Evolutionary conservation across 192 early-diverging fungal species (phyloP), one percentile per base, ranked within the genome.

Genomic region (Backusella westeae): DNA sequence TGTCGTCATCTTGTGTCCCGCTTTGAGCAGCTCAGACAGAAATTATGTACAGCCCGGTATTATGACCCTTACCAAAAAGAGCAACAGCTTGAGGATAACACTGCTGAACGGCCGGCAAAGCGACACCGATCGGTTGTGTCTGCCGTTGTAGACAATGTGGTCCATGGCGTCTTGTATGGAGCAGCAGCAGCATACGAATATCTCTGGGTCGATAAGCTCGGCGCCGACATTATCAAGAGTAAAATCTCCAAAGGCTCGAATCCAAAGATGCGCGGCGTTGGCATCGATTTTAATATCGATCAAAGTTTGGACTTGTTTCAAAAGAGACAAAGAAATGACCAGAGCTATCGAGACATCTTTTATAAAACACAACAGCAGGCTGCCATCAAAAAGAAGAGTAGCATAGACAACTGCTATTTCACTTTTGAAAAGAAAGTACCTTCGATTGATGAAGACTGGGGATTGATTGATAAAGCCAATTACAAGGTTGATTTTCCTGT

Each of bases 1-100:
- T 63, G 56, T 29, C 56, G 56, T 63, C 21, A 63, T 63, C 56
- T 63, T 63, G 56, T 63, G 56, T 63, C 56, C 23, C 56, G 12
- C 8, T 63, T 63, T 63, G 56, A 63, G 56, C 56, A 63, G 56
- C 56, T 63, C 56, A 63, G 56, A 63, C 56, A 63, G 1, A 63
- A 63, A 29, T 63, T 63, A 63, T 63, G 56, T 63, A 29, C 56
- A 63, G 21, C 56, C 26, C 56, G 26, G 56, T 72, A 72, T 26
- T 72, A 72, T 49, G 70, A 72, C 19, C 70, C 70, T 32, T 72
- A 44, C 44, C 70, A 72, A 34, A 72, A 39, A 34, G 70, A 72
- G 44, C 70, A 72, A 53, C 39, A 46, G 10, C 23, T 46, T 29
- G 35, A 69, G 15, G 35, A 68, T 36, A 34, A 17, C 32, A 5